Conservation (phyloP, 2,329 filamentous ascomycete species). For the Colletotrichum viniferum region DNA sequence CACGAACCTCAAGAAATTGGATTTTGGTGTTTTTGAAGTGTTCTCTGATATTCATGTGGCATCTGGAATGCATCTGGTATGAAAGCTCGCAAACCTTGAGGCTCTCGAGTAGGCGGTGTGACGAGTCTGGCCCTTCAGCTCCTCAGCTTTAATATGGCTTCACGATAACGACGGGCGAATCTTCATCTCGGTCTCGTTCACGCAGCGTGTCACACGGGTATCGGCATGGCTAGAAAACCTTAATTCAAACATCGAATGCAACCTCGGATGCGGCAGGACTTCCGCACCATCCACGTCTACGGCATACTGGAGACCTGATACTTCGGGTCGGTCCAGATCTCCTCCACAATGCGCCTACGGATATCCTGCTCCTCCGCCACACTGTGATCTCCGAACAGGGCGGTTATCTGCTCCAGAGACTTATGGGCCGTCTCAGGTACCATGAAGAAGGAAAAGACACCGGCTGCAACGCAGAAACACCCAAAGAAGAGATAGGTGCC, state of each 20-base stretch:
- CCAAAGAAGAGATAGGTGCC: constrained; percentile 60
- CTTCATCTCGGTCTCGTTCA: not conserved
- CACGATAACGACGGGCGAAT: not conserved
- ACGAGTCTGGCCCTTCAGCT: not conserved
- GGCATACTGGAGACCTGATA: not conserved
- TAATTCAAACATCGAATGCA: not conserved
- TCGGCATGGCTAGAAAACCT: not conserved
- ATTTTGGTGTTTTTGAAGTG: not conserved
- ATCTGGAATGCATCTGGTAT: not conserved
- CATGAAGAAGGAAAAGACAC: constrained; percentile 51
- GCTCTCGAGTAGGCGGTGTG: not conserved
- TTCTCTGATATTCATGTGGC: not conserved
- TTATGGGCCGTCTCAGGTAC: constrained; percentile 55
- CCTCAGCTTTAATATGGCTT: not conserved
- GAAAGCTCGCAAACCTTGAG: not conserved
- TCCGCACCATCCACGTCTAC: not conserved
- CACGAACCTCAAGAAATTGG: not conserved
- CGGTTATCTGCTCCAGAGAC: constrained; percentile 51
- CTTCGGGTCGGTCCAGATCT: not conserved
- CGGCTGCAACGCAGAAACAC: constrained; percentile 53
- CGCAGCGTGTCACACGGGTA: not conserved
- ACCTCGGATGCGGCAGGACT: not conserved
- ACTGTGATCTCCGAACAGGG: constrained; percentile 28
- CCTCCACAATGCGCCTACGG: not conserved
- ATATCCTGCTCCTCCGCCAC: not conserved